Percentiles rank a stretch among this genome's conserved stretches.
Evolutionary conservation across 345 rosid species (phyloP).

Genomic region (Boechera retrofracta): DNA sequence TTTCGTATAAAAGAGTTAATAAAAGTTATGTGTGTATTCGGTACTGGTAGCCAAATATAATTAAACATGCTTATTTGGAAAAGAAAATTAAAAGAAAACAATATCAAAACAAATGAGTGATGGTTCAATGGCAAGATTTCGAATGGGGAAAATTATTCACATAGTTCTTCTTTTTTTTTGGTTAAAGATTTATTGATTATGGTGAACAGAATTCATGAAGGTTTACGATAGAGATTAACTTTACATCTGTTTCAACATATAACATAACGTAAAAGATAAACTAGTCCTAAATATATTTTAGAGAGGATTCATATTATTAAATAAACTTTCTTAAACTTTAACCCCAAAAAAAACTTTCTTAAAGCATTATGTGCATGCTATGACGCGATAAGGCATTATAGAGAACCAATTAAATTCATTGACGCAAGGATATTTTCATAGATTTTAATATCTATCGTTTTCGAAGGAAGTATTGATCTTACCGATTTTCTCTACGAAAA

Average conservation of each 20-base stretch:
- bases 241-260: background rate
- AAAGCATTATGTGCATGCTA: slow-evolving; percentile 29
- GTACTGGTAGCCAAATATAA: slow-evolving; percentile 5
- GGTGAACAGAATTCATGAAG: background rate
- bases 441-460: slow-evolving; percentile 23
- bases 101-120: background rate
- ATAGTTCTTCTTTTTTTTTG: background rate
- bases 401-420: slow-evolving; percentile 27
- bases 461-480: background rate
- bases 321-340: too few species aligned
- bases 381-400: slow-evolving; percentile 41
- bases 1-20: background rate
- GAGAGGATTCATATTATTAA: background rate
- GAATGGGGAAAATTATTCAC: background rate
- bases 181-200: background rate
- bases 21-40: background rate
- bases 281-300: background rate
- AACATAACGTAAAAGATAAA: background rate
- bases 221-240: background rate
- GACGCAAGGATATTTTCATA: slow-evolving; percentile 26
- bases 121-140: background rate
- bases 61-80: background rate
- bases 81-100: background rate
- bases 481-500: background rate
- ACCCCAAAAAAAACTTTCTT: background rate